A percentile compares a stretch with the other conserved stretches of the same genome.
These are phyloP conservation scores for Russula emetica DNA, from an alignment of 768 basidiomycete species.

Conservation along the genomic window DNA sequence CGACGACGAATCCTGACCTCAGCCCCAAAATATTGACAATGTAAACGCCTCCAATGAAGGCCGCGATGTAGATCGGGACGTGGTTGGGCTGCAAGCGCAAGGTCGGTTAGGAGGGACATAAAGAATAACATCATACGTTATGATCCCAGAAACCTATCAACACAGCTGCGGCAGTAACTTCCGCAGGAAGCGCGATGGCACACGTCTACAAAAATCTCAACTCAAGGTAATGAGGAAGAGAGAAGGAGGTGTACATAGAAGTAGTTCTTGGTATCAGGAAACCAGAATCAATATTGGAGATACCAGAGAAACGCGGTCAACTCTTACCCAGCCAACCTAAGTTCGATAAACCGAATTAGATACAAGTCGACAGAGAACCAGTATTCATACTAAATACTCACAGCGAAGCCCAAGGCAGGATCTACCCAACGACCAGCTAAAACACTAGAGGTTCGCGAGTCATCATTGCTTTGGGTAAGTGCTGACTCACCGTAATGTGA, in stretches of 20 bases:
- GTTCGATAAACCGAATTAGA: background rate
- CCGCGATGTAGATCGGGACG: slow-evolving; percentile 21
- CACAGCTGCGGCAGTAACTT: slow-evolving; percentile 26
- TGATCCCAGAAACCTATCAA: slow-evolving; percentile 26
- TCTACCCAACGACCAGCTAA: slow-evolving; percentile 36
- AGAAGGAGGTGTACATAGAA: slow-evolving; percentile 19
- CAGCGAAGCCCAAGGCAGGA: slow-evolving; percentile 34
- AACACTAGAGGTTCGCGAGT: background rate
- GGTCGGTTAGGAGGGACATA: background rate
- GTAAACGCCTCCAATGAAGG: slow-evolving; percentile 18
- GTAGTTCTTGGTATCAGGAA: slow-evolving; percentile 18
- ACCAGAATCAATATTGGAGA: background rate
- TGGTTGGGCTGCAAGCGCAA: slow-evolving; percentile 12
- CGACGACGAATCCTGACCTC: slow-evolving; percentile 7
- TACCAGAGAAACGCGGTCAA: background rate
- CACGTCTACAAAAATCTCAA: slow-evolving; percentile 17
- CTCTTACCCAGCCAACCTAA: slow-evolving; percentile 28
- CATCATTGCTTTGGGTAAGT: background rate
- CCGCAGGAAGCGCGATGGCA: slow-evolving; percentile 25
- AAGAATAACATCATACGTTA: slow-evolving; percentile 8
- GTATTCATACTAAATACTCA: slow-evolving; percentile 18
- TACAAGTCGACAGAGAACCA: background rate
- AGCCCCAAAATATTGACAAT: slow-evolving; percentile 21
- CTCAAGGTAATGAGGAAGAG: background rate
- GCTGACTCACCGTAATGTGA: slow-evolving; percentile 30